A percentile compares a stretch with the other conserved stretches of the same genome.
These are phyloP conservation scores for Eucalyptus rudis DNA, from an alignment of 345 rosid genomes.

Conservation along the genomic window DNA sequence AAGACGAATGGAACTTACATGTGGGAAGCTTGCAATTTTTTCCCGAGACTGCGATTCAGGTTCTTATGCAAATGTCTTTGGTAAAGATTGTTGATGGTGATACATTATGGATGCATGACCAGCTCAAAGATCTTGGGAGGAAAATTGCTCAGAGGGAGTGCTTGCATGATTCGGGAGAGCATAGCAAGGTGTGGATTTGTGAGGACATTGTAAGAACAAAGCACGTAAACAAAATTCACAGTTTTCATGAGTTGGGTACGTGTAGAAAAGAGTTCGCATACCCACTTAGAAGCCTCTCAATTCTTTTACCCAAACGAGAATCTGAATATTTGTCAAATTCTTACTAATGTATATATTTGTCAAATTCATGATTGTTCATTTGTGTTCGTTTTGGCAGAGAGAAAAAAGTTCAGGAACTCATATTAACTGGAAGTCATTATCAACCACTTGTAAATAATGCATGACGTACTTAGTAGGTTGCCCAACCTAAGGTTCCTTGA, in stretches of 20 bases:
- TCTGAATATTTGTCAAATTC: too few species aligned
- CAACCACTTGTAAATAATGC: accelerated
- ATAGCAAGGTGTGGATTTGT: neutral
- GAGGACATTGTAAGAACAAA: neutral
- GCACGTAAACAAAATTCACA: neutral
- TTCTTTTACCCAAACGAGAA: neutral
- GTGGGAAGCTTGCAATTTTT: neutral
- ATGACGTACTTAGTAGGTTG: neutral
- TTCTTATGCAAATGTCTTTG: neutral
- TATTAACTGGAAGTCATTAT: neutral
- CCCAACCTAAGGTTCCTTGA: neutral
- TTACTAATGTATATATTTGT: neutral
- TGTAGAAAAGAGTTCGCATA: neutral
- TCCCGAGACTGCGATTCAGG: neutral
- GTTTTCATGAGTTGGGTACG: neutral
- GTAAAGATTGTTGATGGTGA: neutral
- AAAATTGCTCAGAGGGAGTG: neutral
- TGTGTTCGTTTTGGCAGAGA: neutral
- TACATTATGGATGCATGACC: neutral
- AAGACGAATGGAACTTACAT: neutral
- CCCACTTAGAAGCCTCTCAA: neutral
- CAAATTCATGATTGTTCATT: neutral
- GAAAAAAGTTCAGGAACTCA: neutral
- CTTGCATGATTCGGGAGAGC: neutral
- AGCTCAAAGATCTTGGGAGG: neutral